phyloP scores from a whole-genome alignment of 1,284 basidiomycete genomes.

The Taiwanofungus camphoratus region DNA sequence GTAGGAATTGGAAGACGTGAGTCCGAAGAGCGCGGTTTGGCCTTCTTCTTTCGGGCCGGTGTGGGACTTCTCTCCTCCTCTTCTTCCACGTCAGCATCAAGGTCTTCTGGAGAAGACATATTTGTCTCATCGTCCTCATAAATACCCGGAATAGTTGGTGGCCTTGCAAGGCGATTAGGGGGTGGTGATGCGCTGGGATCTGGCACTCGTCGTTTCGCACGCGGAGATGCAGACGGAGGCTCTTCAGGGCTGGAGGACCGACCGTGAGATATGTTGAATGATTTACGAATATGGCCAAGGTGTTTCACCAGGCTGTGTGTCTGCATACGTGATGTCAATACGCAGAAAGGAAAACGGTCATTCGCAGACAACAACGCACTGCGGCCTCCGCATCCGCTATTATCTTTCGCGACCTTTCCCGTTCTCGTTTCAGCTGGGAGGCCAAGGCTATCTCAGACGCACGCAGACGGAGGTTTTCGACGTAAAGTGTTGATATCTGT shows the following conservation, averaged over 20 bases:
- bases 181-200: conserved; percentile 43
- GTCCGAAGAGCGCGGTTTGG: conserved; percentile 23
- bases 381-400: conserved; percentile 68
- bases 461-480: conserved; percentile 75
- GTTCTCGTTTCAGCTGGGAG: conserved; percentile 71
- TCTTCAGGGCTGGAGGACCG: conserved; percentile 31
- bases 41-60: conserved; percentile 26
- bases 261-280: conserved; percentile 40
- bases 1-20: conserved; percentile 42
- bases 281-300: conserved; percentile 56
- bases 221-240: conserved; percentile 37
- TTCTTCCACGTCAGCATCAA: conserved; percentile 35
- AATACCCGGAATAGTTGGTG: conserved; percentile 62
- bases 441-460: conserved; percentile 72
- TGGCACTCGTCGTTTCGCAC: conserved; percentile 35
- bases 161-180: conserved; percentile 52
- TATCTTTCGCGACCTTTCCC: conserved; percentile 65
- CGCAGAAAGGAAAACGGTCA: conserved; percentile 1
- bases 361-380: conserved; percentile 37
- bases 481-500: conserved; percentile 71
- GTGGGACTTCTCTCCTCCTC: conserved; percentile 29
- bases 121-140: conserved; percentile 58
- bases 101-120: conserved; percentile 28
- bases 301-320: conserved; percentile 61
- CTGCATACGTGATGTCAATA: conserved; percentile 29